Evolutionary conservation across 768 basidiomycete species (phyloP).

Genomic region (Termitomyces sp.): DNA sequence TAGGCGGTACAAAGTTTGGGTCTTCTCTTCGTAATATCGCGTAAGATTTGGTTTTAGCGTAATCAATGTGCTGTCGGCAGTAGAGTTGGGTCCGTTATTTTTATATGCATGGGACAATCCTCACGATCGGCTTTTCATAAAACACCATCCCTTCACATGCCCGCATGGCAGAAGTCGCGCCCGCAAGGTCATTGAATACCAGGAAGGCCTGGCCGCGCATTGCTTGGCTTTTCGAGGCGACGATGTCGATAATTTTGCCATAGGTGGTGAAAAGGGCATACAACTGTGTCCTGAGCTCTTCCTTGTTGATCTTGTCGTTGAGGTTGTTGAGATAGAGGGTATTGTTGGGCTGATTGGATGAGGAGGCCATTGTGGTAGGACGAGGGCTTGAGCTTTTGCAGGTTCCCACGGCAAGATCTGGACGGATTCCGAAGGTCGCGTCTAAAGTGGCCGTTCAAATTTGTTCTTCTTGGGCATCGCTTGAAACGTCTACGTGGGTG

Average conservation of each 20-base stretch:
- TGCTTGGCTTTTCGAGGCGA: constrained; percentile 80
- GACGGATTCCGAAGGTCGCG: neutral
- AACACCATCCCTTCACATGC: constrained; percentile 91
- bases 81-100: constrained; percentile 1
- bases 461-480: neutral
- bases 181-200: constrained; percentile 87
- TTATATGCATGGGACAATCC: constrained; percentile 22
- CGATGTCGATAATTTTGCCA: constrained; percentile 89
- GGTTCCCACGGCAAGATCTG: constrained; percentile 15
- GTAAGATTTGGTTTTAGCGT: constrained; percentile 86
- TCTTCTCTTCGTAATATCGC: constrained; percentile 79
- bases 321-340: constrained; percentile 93
- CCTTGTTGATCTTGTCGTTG: constrained; percentile 89
- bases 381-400: constrained; percentile 10
- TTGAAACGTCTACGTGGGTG: neutral
- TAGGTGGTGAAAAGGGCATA: constrained; percentile 90
- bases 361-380: constrained; percentile 32
- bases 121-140: constrained; percentile 88
- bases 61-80: constrained; percentile 70
- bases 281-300: constrained; percentile 78
- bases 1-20: constrained; percentile 74
- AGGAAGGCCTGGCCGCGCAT: constrained; percentile 96
- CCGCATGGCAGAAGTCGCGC: constrained; percentile 88
- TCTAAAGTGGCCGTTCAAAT: neutral
- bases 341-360: constrained; percentile 69